These are phyloP conservation scores for Chrysanthemum makinoi DNA, from an alignment of 129 eudicot genomes.

Conservation along the genomic window DNA sequence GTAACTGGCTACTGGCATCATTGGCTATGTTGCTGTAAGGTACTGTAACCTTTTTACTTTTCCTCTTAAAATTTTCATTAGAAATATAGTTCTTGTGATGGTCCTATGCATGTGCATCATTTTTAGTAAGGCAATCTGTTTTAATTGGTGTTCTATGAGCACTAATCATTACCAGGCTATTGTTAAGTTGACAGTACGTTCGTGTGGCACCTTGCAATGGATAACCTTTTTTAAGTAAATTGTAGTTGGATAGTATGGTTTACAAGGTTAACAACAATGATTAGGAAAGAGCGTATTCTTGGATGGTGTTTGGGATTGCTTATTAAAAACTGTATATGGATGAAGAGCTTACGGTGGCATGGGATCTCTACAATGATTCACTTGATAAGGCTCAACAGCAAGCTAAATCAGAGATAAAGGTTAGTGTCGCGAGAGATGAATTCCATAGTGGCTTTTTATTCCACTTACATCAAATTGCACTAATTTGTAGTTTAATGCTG, in stretches of 20 bases:
- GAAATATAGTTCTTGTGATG: too few species aligned
- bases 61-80: background rate
- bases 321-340: slow-evolving; percentile 14
- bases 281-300: too few species aligned
- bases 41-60: slow-evolving; percentile 20
- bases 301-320: too few species aligned
- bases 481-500: slow-evolving; percentile 38
- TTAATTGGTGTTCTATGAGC: too few species aligned
- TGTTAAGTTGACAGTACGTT: too few species aligned
- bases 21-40: slow-evolving; percentile 74
- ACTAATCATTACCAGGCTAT: too few species aligned
- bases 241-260: too few species aligned
- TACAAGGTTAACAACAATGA: too few species aligned
- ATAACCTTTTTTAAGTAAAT: too few species aligned
- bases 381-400: slow-evolving; percentile 43
- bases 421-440: slow-evolving; percentile 17
- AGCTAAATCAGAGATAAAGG: slow-evolving; percentile 62
- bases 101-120: too few species aligned
- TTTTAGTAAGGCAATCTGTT: too few species aligned
- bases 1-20: slow-evolving; percentile 63
- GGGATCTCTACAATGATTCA: slow-evolving; percentile 49
- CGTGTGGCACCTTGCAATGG: too few species aligned
- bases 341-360: slow-evolving; percentile 43
- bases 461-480: slow-evolving; percentile 15
- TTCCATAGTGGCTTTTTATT: background rate